Evolutionary conservation across 305 asterid species (phyloP), one percentile per base, ranked within the genome.

Genomic region (Solanum hybrid): DNA sequence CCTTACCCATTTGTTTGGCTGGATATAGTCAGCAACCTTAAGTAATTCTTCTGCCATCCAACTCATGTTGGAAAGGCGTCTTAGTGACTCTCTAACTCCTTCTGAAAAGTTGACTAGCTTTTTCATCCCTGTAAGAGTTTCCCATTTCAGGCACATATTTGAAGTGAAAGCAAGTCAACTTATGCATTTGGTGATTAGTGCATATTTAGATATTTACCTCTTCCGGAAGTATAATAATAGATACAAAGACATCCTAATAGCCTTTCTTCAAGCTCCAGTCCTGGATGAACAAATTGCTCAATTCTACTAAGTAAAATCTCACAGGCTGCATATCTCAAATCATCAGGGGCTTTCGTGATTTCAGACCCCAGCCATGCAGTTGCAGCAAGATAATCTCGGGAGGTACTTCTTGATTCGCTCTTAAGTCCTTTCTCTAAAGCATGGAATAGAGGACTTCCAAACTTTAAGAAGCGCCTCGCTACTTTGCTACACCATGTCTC

Each of bases 1-100:
- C 90, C 99, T 96, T 91, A 97, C 98, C 99, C 99, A 96, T 92
- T 96, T 97, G 94, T 97, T 93, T 15, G 99, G 99, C 93, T 95
- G 97, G 92, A 94, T 95, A 93, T 96, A 97, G 86, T 96, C 99
- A 73, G 99, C 99, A 61, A 97, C 99, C 92, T 93, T 95, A 73
- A 96, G 96, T 88, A 97, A 90, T 77, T 97, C 99, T 87, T 97
- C 99, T 73, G 99, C 99, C 99, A 97, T 96, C 99, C 99, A 97
- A 38, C 97, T 93, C 29, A 95, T 95, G 75, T 93, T 94, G 79
- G 99, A 97, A 65, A 97, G 93, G 31, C 99, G 99, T 89, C 99
- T 95, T 90, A 96, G 89, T 5, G 99, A 97, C 89, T 97, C 99
- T 87, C 98, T 92, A 24, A 96, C 97, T 14, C 98, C 98, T 90